Evolutionary conservation across 164 flowering plant species (phyloP).

Genomic region (Euptelea pleiosperma): DNA sequence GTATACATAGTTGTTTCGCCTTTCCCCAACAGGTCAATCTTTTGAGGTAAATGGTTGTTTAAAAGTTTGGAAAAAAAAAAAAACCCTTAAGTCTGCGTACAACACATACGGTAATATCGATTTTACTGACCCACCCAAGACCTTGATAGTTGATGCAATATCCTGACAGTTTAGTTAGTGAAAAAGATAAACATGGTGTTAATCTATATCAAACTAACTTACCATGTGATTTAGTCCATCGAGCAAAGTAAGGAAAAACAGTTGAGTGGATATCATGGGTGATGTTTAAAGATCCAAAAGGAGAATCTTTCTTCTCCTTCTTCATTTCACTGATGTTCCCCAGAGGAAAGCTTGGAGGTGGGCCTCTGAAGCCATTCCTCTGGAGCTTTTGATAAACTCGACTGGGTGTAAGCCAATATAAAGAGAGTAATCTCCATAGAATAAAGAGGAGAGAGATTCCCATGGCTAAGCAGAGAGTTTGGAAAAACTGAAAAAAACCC

Average conservation of each 20-base stretch:
- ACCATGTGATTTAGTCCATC: constrained; percentile 70
- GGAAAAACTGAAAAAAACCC: constrained; percentile 19
- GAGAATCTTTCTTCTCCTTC: constrained; percentile 14
- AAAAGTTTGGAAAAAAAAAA: no score
- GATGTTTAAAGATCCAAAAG: constrained; percentile 10
- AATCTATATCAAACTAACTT: constrained; percentile 9
- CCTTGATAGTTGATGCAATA: no score
- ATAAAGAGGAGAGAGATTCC: constrained; percentile 15
- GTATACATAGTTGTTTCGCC: no score
- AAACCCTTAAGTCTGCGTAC: no score
- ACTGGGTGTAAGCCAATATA: constrained; percentile 52
- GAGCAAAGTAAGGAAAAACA: constrained; percentile 65
- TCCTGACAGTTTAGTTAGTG: neutral
- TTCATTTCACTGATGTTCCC: constrained; percentile 67
- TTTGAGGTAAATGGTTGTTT: no score
- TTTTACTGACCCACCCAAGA: no score
- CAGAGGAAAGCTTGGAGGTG: constrained; percentile 77
- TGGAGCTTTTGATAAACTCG: constrained; percentile 33
- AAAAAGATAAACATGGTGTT: no score
- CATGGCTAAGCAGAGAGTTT: constrained; percentile 17
- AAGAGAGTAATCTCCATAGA: constrained; percentile 16
- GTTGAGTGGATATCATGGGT: constrained; percentile 66
- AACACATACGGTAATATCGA: no score
- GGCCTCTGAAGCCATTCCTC: constrained; percentile 61
- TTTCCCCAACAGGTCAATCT: no score